Conservation (phyloP, 495 filamentous ascomycete genomes). For the Hypoxylon crocopeplum region DNA sequence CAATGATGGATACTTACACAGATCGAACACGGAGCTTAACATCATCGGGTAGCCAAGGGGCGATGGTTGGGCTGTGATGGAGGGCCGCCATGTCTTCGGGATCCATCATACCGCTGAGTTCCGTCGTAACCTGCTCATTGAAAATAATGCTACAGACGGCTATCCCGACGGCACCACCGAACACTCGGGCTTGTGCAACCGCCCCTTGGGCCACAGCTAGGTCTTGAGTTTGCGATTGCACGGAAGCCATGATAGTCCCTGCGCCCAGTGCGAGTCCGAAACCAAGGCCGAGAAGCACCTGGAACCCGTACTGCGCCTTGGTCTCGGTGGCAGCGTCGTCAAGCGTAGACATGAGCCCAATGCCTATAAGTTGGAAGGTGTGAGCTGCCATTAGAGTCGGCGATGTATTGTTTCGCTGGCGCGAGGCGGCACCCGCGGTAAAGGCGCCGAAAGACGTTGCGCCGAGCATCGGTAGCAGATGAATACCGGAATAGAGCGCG, state of each 20-base stretch:
- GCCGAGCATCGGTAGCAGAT: constrained; percentile 64
- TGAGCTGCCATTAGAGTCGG: constrained; percentile 57
- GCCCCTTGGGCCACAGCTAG: constrained; percentile 62
- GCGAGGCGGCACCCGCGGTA: constrained; percentile 53
- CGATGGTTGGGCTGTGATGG: constrained; percentile 39
- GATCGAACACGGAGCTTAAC: constrained; percentile 30
- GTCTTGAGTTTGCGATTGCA: constrained; percentile 55
- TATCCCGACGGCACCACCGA: constrained; percentile 65
- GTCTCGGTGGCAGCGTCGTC: constrained; percentile 32
- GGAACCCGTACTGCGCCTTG: constrained; percentile 56
- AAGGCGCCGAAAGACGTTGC: constrained; percentile 59
- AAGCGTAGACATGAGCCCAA: constrained; percentile 56
- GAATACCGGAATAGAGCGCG: constrained; percentile 59
- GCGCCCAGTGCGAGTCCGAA: constrained; percentile 58
- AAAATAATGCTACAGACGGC: constrained; percentile 54
- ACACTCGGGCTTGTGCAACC: constrained; percentile 61
- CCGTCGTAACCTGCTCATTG: constrained; percentile 38
- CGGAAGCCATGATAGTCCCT: constrained; percentile 57
- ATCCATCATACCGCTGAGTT: constrained; percentile 32
- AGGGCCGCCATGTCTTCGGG: constrained; percentile 35
- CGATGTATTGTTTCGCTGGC: constrained; percentile 55
- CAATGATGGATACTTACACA: constrained; percentile 13
- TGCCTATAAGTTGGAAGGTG: constrained; percentile 58
- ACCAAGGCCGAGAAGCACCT: constrained; percentile 62
- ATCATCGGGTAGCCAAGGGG: constrained; percentile 26